Conservation (phyloP, 305 asterid genomes). For the Lippia alba region DNA sequence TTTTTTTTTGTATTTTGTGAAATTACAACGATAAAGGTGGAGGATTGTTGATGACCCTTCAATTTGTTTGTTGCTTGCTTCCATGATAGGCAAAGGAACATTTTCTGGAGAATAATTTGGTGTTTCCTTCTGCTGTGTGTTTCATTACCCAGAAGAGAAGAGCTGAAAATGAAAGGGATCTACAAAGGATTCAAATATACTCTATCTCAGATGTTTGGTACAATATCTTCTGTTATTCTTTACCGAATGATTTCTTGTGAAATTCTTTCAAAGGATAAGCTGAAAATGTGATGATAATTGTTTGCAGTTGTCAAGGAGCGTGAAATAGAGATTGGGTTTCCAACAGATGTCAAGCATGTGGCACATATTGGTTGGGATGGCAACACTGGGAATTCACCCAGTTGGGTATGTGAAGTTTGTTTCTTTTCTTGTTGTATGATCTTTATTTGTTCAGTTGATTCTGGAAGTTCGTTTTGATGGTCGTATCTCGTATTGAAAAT, state of each 20-base stretch:
- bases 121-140: slow-evolving; percentile 40
- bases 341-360: slow-evolving; percentile 95
- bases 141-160: slow-evolving; percentile 37
- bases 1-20: slow-evolving; percentile 16
- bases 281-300: neutral
- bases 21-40: slow-evolving; percentile 2
- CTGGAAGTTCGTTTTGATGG: neutral
- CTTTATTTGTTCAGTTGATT: slow-evolving; percentile 1
- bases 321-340: slow-evolving; percentile 83
- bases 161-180: slow-evolving; percentile 68
- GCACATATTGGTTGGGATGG: slow-evolving; percentile 98
- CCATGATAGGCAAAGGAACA: slow-evolving; percentile 45
- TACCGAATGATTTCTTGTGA: neutral
- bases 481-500: neutral
- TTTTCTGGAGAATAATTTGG: slow-evolving; percentile 33
- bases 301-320: slow-evolving; percentile 84
- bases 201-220: slow-evolving; percentile 81
- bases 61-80: slow-evolving; percentile 34
- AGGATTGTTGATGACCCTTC: slow-evolving; percentile 7
- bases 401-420: slow-evolving; percentile 68
- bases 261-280: slow-evolving; percentile 3
- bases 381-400: slow-evolving; percentile 74
- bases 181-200: slow-evolving; percentile 77
- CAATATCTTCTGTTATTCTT: slow-evolving; percentile 6
- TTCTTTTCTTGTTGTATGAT: neutral